Percentiles rank a stretch among this genome's conserved stretches.
Conservation (phyloP, 2,329 filamentous ascomycete species). For the Elsinoe ampelina region DNA sequence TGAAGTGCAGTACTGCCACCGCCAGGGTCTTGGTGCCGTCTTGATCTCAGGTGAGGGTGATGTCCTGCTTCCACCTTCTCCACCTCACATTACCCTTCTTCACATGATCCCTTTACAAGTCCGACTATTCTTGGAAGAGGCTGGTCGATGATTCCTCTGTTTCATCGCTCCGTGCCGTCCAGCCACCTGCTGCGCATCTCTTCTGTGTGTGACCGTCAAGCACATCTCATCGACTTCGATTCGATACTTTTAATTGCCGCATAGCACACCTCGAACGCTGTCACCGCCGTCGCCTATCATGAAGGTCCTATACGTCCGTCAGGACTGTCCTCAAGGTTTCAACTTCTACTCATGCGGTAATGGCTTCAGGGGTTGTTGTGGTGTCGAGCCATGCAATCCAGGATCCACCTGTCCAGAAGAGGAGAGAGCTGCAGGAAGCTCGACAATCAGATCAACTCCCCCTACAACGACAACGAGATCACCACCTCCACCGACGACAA, state of each 20-base stretch:
- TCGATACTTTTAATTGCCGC: neutral
- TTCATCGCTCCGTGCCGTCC: neutral
- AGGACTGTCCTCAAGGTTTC: neutral
- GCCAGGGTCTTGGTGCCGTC: neutral
- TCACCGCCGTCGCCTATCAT: neutral
- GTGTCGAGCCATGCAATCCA: constrained; percentile 4
- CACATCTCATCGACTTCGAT: neutral
- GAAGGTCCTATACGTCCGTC: constrained; percentile 4
- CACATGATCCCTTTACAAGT: neutral
- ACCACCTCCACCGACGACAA: neutral
- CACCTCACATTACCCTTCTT: neutral
- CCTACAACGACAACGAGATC: neutral
- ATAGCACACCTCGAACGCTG: neutral
- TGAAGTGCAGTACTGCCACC: neutral
- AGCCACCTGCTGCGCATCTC: constrained; percentile 9
- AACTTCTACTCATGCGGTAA: constrained; percentile 12
- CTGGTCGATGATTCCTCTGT: constrained; percentile 1
- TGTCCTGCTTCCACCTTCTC: neutral
- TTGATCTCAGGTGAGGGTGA: neutral
- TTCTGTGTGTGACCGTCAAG: neutral
- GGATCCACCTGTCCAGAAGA: neutral
- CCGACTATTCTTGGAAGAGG: constrained; percentile 4
- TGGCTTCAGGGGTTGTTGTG: constrained; percentile 12
- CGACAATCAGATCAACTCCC: neutral
- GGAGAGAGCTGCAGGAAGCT: neutral